Percentiles rank a stretch among this genome's conserved stretches.
These are phyloP conservation scores for Xylaria scruposa DNA, from an alignment of 495 filamentous ascomycete genomes.

Conservation along the genomic window DNA sequence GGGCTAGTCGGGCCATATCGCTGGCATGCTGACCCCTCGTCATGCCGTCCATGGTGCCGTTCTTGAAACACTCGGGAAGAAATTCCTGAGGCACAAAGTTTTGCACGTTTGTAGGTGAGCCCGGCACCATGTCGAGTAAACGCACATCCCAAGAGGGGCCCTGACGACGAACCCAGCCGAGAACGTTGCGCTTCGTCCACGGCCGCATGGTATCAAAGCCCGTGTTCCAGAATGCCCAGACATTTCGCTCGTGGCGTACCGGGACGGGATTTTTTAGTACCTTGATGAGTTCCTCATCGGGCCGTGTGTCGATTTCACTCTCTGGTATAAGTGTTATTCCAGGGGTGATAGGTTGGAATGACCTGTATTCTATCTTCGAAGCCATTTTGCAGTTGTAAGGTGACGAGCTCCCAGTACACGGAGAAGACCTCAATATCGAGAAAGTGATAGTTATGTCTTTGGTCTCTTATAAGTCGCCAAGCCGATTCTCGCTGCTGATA, in stretches of 20 bases:
- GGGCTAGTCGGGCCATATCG: constrained; percentile 41
- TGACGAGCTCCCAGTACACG: not conserved
- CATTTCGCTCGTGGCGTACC: constrained; percentile 39
- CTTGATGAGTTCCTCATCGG: constrained; percentile 22
- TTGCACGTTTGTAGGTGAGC: constrained; percentile 24
- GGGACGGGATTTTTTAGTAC: not conserved
- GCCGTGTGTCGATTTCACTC: constrained; percentile 1
- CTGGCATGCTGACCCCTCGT: constrained; percentile 37
- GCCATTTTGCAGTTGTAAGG: not conserved
- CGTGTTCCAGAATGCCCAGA: constrained; percentile 48
- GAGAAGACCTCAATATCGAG: not conserved
- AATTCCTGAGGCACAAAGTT: constrained; percentile 32
- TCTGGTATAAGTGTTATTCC: constrained; percentile 18
- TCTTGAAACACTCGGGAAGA: constrained; percentile 39
- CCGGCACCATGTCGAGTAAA: constrained; percentile 26
- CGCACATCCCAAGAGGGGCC: constrained; percentile 32
- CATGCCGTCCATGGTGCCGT: constrained; percentile 39
- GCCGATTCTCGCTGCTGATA: not conserved
- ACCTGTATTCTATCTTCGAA: not conserved
- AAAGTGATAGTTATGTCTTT: not conserved
- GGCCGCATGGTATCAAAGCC: constrained; percentile 29
- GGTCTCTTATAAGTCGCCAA: not conserved
- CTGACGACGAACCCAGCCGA: constrained; percentile 33
- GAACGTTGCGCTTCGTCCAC: constrained; percentile 41
- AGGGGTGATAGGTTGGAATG: constrained; percentile 11